Percentiles rank a stretch among this genome's conserved stretches.
phyloP scores from a whole-genome alignment of 805 yeast genomes.

The Myxozyma monticola region DNA sequence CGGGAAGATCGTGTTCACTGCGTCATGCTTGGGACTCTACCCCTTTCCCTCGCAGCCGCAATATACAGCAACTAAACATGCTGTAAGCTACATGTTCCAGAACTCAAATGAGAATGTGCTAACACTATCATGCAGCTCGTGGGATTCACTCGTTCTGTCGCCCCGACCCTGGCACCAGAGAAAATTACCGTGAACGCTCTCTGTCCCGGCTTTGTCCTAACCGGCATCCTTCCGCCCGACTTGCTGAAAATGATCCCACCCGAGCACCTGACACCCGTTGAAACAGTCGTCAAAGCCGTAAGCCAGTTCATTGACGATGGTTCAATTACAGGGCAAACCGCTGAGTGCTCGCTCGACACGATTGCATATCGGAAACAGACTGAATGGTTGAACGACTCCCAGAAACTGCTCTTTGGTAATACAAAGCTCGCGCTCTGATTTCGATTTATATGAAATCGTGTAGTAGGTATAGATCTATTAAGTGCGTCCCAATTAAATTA shows the following conservation, averaged over 20 bases:
- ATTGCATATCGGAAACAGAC: background rate
- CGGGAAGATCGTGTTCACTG: constrained; percentile 3
- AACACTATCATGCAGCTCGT: background rate
- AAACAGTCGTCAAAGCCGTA: background rate
- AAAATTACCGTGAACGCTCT: background rate
- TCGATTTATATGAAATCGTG: too few relatives aligned
- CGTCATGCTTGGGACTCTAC: constrained; percentile 2
- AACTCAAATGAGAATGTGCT: background rate
- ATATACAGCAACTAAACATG: constrained; percentile 6
- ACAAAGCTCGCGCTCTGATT: too few relatives aligned
- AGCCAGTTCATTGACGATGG: background rate
- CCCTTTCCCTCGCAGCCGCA: constrained; percentile 7
- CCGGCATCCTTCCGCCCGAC: constrained; percentile 1
- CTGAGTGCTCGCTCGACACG: background rate
- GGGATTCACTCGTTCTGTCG: constrained; percentile 5
- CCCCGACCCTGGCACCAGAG: background rate
- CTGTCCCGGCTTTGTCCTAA: constrained; percentile 1
- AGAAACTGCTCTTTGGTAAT: too few relatives aligned
- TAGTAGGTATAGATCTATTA: too few relatives aligned
- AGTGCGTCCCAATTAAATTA: too few relatives aligned
- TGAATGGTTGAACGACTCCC: background rate
- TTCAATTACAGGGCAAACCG: background rate
- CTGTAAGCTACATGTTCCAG: background rate
- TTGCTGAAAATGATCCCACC: background rate
- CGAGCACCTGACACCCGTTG: background rate